Base-by-base conservation (phyloP, 768 basidiomycete genomes). In the Serendipita sp. region DNA sequence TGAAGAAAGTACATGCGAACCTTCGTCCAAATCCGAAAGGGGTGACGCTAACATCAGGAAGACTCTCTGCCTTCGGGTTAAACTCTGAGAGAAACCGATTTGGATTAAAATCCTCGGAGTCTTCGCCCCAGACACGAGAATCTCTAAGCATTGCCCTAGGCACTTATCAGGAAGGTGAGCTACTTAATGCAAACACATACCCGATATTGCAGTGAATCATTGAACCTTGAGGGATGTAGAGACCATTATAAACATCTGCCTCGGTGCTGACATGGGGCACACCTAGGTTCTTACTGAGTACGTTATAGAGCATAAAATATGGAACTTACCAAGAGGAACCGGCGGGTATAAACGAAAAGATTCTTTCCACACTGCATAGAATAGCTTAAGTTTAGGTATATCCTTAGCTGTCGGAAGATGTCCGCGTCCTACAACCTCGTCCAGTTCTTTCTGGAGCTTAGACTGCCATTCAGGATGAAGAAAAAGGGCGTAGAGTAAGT, bases 11-110 rank as follows among this genome's bases (percentile, higher is more conserved):
- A 48, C 28, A 34, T 38, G 73, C 78, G 66, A 66, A 79, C 80
- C 86, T 80, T 73, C 86, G 76, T 56, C 86, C 86, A 70, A 86
- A 88, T 4, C 86, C 86, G 73, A 86, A 88, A 69, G 81, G 83
- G 54, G 83, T 70, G 56, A 77, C 77, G 64, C 81, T 81, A 66
- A 85, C 83, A 72, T 86, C 84, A 18, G 69, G 71, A 69, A 85
- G 81, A 35, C 78, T 45, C 15, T 24, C 24, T 8, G 24, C 34
- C n/a, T 46, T 15, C 5, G 46, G 41, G 32, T 44, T 62, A 15
- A 44, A 8, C 34, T 62, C 34, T 5, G 63, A 16, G 28, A 67
- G 58, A 45, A 67, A 67, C 32, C 67, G 51, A n/a, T 66, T 63
- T n/a, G 67, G 67, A 53, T 51, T 38, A 45, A 67, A 67, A 13